phyloP scores from a whole-genome alignment of 2,329 filamentous ascomycete genomes.

The Alternaria brassicicola region DNA sequence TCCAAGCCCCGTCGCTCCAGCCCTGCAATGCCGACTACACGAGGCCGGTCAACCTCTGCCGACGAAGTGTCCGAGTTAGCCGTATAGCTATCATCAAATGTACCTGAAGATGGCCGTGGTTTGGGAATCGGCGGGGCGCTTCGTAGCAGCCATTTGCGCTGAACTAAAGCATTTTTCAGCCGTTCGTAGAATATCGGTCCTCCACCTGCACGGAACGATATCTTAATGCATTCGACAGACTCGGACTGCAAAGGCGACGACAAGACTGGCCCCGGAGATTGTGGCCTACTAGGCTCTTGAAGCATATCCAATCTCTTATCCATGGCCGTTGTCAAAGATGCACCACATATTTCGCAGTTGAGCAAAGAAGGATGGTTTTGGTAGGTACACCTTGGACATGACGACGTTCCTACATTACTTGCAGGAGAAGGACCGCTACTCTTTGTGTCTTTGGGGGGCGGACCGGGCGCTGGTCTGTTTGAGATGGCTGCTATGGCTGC shows the following conservation, averaged over 20 bases:
- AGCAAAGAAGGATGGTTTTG: conserved; percentile 86
- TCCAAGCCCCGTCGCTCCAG: conserved; percentile 85
- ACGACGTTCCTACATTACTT: conserved; percentile 25
- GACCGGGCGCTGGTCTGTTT: conserved; percentile 54
- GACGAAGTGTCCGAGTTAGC: conserved; percentile 27
- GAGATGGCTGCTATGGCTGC: conserved; percentile 79
- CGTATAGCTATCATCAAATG: conserved; percentile 38
- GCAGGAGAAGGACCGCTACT: conserved; percentile 37
- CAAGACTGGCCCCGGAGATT: conserved; percentile 79
- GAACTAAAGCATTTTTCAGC: conserved; percentile 83
- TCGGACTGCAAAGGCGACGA: conserved; percentile 59
- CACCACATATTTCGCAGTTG: conserved; percentile 90
- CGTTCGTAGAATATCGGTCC: conserved; percentile 90
- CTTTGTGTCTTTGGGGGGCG: conserved; percentile 44
- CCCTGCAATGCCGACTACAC: conserved; percentile 86
- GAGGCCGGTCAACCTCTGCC: conserved; percentile 47
- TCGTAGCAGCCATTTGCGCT: conserved; percentile 93
- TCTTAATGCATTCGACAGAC: conserved; percentile 77
- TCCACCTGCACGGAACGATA: conserved; percentile 89
- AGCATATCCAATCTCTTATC: conserved; percentile 52
- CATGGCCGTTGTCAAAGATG: conserved; percentile 66
- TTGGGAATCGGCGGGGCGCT: conserved; percentile 86
- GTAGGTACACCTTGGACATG: conserved; percentile 90
- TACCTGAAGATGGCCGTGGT: conserved; percentile 52
- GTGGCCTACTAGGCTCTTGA: conserved; percentile 58